Percentiles rank a stretch among this genome's conserved stretches.
Evolutionary conservation across 2,329 filamentous ascomycete genomes (phyloP).

Genomic region (Pestalotiopsis sp.): DNA sequence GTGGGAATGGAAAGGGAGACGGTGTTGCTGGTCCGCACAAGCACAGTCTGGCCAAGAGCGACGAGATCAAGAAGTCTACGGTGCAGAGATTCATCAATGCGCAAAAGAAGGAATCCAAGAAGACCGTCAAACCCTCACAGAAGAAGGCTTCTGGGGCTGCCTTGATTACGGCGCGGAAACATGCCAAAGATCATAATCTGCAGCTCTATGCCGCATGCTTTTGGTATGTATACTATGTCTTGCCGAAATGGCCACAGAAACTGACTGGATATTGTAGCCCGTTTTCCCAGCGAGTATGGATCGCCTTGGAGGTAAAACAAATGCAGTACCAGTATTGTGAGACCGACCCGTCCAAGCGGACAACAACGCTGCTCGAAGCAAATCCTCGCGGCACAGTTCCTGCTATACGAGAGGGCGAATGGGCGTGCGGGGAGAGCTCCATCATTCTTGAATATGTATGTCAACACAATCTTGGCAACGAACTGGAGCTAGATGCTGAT

Average conservation of each 20-base stretch:
- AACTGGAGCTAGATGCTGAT: neutral
- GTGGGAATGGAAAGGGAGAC: slow-evolving; percentile 72
- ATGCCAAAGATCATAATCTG: slow-evolving; percentile 69
- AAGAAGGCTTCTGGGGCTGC: slow-evolving; percentile 75
- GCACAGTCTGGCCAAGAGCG: slow-evolving; percentile 73
- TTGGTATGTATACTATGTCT: slow-evolving; percentile 55
- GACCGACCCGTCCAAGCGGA: slow-evolving; percentile 78
- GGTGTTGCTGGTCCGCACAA: slow-evolving; percentile 74
- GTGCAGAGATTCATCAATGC: slow-evolving; percentile 68
- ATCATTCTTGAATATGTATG: slow-evolving; percentile 84
- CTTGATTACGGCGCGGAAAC: slow-evolving; percentile 68
- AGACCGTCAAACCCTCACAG: slow-evolving; percentile 67
- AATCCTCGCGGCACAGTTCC: slow-evolving; percentile 79
- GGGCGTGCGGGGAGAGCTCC: slow-evolving; percentile 80
- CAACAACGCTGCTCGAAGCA: slow-evolving; percentile 65
- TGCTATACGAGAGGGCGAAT: slow-evolving; percentile 75
- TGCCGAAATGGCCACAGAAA: neutral
- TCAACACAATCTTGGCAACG: slow-evolving; percentile 5
- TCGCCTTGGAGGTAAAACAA: slow-evolving; percentile 79
- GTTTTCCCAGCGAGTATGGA: slow-evolving; percentile 88
- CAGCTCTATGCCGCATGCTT: slow-evolving; percentile 85
- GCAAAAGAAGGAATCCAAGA: slow-evolving; percentile 67
- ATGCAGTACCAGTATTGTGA: slow-evolving; percentile 86
- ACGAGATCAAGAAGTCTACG: slow-evolving; percentile 81
- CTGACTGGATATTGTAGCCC: slow-evolving; percentile 54